Evolutionary conservation across 495 filamentous ascomycete genomes (phyloP).

Genomic region (Tuber microsphaerosporum): DNA sequence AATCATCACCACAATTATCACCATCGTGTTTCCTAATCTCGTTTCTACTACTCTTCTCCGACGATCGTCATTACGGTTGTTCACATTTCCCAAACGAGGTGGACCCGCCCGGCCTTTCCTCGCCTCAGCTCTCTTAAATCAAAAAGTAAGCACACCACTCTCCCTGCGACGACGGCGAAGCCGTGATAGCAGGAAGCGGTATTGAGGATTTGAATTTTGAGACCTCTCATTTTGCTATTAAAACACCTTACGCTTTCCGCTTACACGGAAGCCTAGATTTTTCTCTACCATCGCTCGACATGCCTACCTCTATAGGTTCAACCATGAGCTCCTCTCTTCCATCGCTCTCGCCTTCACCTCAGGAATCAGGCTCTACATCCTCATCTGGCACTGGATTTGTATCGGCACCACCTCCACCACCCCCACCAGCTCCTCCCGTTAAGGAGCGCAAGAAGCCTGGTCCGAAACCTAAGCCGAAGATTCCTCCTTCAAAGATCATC

Average conservation of each 20-base stretch:
- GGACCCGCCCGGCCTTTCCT: not conserved
- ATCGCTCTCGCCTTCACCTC: constrained; percentile 39
- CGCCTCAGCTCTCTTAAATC: not conserved
- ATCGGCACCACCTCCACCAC: constrained; percentile 40
- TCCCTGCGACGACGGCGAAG: not conserved
- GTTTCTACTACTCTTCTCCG: not conserved
- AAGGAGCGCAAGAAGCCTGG: constrained; percentile 41
- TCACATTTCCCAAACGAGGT: constrained; percentile 4
- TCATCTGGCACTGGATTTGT: constrained; percentile 28
- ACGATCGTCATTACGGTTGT: not conserved
- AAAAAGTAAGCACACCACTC: constrained; percentile 4
- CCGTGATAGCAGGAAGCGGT: constrained; percentile 9
- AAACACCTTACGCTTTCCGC: not conserved
- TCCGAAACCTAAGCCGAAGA: constrained; percentile 34
- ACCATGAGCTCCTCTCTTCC: constrained; percentile 31
- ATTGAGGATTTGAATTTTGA: not conserved
- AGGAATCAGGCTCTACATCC: constrained; percentile 34
- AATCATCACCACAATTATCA: constrained; percentile 23
- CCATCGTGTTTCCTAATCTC: constrained; percentile 16
- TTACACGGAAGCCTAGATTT: constrained; percentile 15
- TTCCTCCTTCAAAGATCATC: constrained; percentile 46
- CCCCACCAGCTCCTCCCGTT: constrained; percentile 27
- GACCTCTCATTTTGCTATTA: not conserved
- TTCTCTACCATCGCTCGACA: constrained; percentile 16
- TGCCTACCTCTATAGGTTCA: constrained; percentile 30